Conservation (phyloP, 441 rosid species). For the Sinapis alba region DNA sequence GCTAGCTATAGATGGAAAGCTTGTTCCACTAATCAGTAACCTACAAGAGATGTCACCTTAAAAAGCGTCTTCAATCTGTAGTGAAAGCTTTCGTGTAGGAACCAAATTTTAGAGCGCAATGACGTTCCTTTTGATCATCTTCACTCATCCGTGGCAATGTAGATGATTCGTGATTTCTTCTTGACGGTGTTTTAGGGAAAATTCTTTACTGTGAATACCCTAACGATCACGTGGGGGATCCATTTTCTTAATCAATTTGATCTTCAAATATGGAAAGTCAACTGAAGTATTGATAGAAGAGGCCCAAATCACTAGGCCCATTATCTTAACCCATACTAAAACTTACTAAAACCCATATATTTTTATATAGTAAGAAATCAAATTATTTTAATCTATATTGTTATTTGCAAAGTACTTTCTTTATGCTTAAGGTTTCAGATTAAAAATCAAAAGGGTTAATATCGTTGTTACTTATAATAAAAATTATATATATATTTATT, state of each 20-base stretch:
- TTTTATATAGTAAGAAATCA: too few relatives aligned
- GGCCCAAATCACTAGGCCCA: not conserved
- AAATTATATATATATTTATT: too few relatives aligned
- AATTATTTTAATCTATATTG: too few relatives aligned
- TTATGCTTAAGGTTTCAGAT: too few relatives aligned
- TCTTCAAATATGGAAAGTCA: not conserved
- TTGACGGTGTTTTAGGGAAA: slow-evolving; percentile 84
- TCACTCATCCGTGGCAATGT: slow-evolving; percentile 79
- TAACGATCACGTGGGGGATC: too few relatives aligned
- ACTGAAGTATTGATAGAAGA: not conserved
- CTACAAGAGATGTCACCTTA: slow-evolving; percentile 87
- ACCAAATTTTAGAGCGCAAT: slow-evolving; percentile 93
- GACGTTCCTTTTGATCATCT: slow-evolving; percentile 89
- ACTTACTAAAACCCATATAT: not conserved
- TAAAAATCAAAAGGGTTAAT: too few relatives aligned
- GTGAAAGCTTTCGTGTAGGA: slow-evolving; percentile 86
- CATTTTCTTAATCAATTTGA: too few relatives aligned
- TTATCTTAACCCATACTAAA: not conserved
- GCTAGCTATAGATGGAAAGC: not conserved
- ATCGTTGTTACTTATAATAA: too few relatives aligned
- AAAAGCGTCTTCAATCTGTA: slow-evolving; percentile 79
- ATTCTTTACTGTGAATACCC: too few relatives aligned
- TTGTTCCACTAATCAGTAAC: not conserved
- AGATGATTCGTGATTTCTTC: slow-evolving; percentile 60
- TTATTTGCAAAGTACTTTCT: too few relatives aligned